Evolutionary conservation across 805 yeast species (phyloP), one percentile per base, ranked within the genome.

Genomic region (Candida anglica): DNA sequence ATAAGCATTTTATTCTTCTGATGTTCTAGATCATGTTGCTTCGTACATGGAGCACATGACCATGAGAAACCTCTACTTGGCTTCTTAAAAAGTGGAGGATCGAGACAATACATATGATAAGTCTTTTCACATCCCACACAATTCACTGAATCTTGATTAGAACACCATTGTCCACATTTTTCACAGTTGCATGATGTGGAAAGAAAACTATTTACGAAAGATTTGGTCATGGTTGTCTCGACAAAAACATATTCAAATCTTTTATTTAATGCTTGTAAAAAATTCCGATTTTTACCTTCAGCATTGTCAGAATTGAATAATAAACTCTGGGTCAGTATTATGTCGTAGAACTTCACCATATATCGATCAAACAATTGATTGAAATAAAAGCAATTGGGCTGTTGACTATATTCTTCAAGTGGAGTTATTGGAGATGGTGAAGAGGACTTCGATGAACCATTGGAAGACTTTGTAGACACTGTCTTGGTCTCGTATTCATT

Each of bases 41-140:
- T 73, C n/a, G 81, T 69, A 60, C 97, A 88, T 4, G 64, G 53
- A 19, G 86, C 89, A 64, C 97, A 88, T 17, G 86, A 73, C 96
- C 96, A 89, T 6, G 87, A 85, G 52, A 86, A 84, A 1, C 95
- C 96, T 37, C 94, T 63, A 28, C 85, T 79, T 1, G 96, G 96
- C 48, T 85, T 85, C 42, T 75, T 75, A 33, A 74, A 53, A 25
- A 87, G 58, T 1, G 96, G 96, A 1, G 96, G 96, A 40, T 82
- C 86, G 30, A 88, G 71, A 50, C 98, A 89, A 23, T 77, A 66
- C 76, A 88, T 75, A 60, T 89, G 98, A 44, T 79, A 86, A 38
- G 66, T 66, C 13, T 72, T 69, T 9, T 69, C 66, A 55, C 98
- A 89, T 33, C 72, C 81, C n/a, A 84, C 83, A 60, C 98, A 89